Base-by-base conservation (phyloP, 345 rosid genomes). In the Kandelia obovata region DNA sequence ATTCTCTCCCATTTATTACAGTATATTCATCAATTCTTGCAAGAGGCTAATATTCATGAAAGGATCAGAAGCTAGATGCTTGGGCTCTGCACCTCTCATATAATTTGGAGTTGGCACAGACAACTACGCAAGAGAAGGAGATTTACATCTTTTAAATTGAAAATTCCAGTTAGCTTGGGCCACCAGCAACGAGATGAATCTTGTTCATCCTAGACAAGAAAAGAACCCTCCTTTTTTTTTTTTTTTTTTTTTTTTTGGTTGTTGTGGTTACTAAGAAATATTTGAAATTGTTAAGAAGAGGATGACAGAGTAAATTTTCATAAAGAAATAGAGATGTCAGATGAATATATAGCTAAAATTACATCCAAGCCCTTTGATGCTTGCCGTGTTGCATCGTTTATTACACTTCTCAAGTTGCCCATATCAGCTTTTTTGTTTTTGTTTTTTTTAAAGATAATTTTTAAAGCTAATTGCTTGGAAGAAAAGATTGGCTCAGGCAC, bases 301-400 rank as follows among this genome's bases (percentile, higher is more conserved):
- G 39, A 57, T 68, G 26, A 43, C 43, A 58, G 57, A 58, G 53
- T 53, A 28, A 28, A 28, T 0, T 28, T 28, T 28, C 30, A 28
- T 28, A 28, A 28, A 28, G 30, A 28, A 28, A 28, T 28, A 28
- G 30, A 28, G 30, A 2, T 28, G 30, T 28, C 2, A 2, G 30
- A 28, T 28, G 30, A 28, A 28, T 28, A 1, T 28, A 28, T 28
- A 2, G 30, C 30, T 28, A 28, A 28, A 28, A 98, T 96, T 43
- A 97, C 98, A 52, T 90, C 99, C n/a, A 98, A 96, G 77, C 99
- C 99, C 46, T 96, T 90, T 16, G 98, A 96, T 76, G 98, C 96
- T 67, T 96, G 96, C 49, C 96, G 98, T 23, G 98, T 96, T 67
- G 98, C 98, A 65, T 96, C 99, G 55, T 96, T 96, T 81, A 96